Evolutionary conservation across 2,329 filamentous ascomycete species (phyloP).

Genomic region (Pseudogymnoascus sp.): DNA sequence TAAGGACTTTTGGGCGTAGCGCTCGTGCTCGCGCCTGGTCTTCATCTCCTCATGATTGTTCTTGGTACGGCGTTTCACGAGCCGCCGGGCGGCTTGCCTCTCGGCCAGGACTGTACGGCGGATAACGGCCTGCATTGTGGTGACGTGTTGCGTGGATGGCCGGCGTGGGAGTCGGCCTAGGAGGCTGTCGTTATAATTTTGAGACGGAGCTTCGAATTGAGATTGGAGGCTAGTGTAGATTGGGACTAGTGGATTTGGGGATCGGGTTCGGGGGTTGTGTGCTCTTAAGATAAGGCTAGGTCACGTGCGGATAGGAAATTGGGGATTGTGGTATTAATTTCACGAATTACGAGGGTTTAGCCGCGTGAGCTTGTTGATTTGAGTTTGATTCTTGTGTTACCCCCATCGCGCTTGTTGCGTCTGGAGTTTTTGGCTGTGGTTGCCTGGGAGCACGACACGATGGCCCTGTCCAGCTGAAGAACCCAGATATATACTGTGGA

Average conservation of each 20-base stretch:
- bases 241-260: not conserved
- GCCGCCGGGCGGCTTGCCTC: conserved; percentile 49
- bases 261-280: not conserved
- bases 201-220: not conserved
- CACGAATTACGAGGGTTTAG: not conserved
- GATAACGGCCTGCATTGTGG: conserved; percentile 61
- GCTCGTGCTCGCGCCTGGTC: conserved; percentile 17
- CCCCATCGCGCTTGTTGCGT: conserved; percentile 5
- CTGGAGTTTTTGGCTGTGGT: not conserved
- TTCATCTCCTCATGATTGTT: conserved; percentile 21
- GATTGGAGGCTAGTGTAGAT: conserved; percentile 6
- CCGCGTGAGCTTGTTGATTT: not conserved
- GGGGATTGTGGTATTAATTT: not conserved
- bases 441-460: not conserved
- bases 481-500: not conserved
- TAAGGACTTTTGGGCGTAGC: conserved; percentile 23
- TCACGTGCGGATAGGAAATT: not conserved
- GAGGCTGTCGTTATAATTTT: conserved; percentile 5
- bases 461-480: conserved; percentile 3
- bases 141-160: conserved; percentile 9
- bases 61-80: conserved; percentile 29
- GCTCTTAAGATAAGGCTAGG: not conserved
- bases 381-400: not conserved
- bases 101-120: conserved; percentile 58
- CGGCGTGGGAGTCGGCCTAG: not conserved